Base-by-base conservation (phyloP, 75 land plant genomes). In the Cupressus sempervirens region DNA sequence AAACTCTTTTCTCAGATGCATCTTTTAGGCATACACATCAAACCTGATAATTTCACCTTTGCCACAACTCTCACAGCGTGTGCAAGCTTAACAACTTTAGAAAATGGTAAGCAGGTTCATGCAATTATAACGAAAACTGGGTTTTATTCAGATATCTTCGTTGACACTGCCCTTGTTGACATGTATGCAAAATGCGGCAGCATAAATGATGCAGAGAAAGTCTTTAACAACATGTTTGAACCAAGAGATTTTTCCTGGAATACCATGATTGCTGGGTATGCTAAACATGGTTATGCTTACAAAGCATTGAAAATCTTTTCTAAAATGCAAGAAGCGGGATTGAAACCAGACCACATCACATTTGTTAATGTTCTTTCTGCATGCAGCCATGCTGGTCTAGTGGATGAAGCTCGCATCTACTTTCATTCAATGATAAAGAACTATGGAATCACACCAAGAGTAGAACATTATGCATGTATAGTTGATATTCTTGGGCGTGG, bases 101-200 rank as follows among this genome's bases (percentile, higher is more conserved):
- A 81, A 38, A 89, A 91, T 87, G 91, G 92, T 11, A 90, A 86
- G 86, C 93, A 90, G 83, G 84, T 90, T 62, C 94, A 92, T 83
- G 85, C 82, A 79, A 89, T 16, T 82, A 81, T 86, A 12, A 74
- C 89, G 18, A 89, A 86, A 5, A 82, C 76, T 30, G 53, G 74
- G 50, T 68, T 93, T 67, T 82, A 82, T 2, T 76, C 83, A 56
- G 80, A 89, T 14, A 45, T 86, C 16, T 36, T 90, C 16, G 82
- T 92, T 84, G 70, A 58, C 16, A 94, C 77, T 34, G 77, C 77
- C 7, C 58, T 82, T 29, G 30, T 82, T 32, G 36, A 82, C 7
- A 82, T 82, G 83, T 82, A 82, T 82, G 83, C 83, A 26, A 82
- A 52, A 32, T 82, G 83, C 46, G 56, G 52, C 32, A 48, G 58